These are phyloP conservation scores for Coleophoma cylindrospora DNA, from an alignment of 2,329 filamentous ascomycete genomes.

Conservation along the genomic window DNA sequence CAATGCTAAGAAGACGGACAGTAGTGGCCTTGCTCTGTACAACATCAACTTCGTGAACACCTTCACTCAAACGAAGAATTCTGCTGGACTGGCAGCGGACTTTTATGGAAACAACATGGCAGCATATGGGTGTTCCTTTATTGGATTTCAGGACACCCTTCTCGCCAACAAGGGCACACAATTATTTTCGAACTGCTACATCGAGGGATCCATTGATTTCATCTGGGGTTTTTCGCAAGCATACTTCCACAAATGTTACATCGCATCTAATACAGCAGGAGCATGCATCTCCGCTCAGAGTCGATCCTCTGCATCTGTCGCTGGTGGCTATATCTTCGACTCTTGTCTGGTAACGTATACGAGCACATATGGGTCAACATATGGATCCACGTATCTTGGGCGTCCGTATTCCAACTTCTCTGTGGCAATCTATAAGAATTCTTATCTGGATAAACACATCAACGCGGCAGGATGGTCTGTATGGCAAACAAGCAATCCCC, in stretches of 20 bases:
- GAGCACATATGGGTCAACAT: conserved; percentile 20
- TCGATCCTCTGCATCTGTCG: conserved; percentile 27
- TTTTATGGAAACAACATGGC: conserved; percentile 41
- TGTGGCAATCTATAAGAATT: conserved; percentile 41
- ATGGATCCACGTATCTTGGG: conserved; percentile 37
- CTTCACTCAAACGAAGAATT: conserved; percentile 32
- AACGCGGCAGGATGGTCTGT: conserved; percentile 41
- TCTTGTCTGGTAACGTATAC: conserved; percentile 20
- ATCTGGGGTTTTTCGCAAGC: conserved; percentile 44
- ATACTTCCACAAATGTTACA: conserved; percentile 40
- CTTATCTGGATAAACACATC: conserved; percentile 38
- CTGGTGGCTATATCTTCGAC: conserved; percentile 29
- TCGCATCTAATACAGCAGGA: conserved; percentile 29
- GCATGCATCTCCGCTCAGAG: conserved; percentile 37
- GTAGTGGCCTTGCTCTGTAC: conserved; percentile 31
- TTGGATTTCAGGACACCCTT: conserved; percentile 49
- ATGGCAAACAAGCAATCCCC: conserved; percentile 29
- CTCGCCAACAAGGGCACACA: conserved; percentile 43
- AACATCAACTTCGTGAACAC: conserved; percentile 49
- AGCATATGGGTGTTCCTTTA: conserved; percentile 48
- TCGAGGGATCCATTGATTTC: conserved; percentile 52
- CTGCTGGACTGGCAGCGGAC: conserved; percentile 42
- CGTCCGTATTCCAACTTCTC: conserved; percentile 43
- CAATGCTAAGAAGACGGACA: conserved; percentile 35
- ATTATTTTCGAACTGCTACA: conserved; percentile 47